Base-by-base conservation (phyloP, 495 filamentous ascomycete genomes). In the Penicillium daleae region DNA sequence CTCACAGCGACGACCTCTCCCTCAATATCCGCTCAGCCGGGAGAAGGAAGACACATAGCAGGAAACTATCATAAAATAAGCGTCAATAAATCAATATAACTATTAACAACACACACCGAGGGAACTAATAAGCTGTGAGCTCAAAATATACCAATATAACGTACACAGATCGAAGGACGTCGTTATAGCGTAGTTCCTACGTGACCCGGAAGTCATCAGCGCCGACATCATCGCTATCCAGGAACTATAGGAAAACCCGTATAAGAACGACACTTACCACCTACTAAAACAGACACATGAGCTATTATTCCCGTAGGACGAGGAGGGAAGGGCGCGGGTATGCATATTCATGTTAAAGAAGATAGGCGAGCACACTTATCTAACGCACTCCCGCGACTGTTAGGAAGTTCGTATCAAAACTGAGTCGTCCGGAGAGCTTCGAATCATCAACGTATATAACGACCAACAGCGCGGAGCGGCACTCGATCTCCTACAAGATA, bases 171-270 rank as follows among this genome's bases (percentile, higher is more conserved):
- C 60, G 7, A 63, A 62, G n/a, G 68, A 68, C 15, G 32, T 44
- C 12, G 60, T 71, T 0, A 71, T 71, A 57, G 66, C 65, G 0
- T 54, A 48, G 15, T 68, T 71, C 17, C 54, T 71, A 1, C 56
- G 57, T 15, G 60, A 71, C 31, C 52, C 39, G 2, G 48, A 5
- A 17, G 61, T 66, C 4, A 27, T 66, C 9, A 10, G 62, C 6
- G 56, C 62, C 2, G 62, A 65, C 24, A 58, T 71, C 15, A 71
- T 71, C 10, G 62, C 65, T 0, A 63, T 71, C 15, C 62, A 71
- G 49, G 68, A 71, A 33, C 63, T 57, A 13, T 71, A 56, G 65
- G 40, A 40, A 4, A 71, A 68, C 27, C 33, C 35, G 4, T 66
- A 33, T 19, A 17, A 50, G 2, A 58, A 66, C 1, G 61, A 44